These are phyloP conservation scores for Calycina herbarum DNA, from an alignment of 2,329 filamentous ascomycete genomes.

Conservation along the genomic window DNA sequence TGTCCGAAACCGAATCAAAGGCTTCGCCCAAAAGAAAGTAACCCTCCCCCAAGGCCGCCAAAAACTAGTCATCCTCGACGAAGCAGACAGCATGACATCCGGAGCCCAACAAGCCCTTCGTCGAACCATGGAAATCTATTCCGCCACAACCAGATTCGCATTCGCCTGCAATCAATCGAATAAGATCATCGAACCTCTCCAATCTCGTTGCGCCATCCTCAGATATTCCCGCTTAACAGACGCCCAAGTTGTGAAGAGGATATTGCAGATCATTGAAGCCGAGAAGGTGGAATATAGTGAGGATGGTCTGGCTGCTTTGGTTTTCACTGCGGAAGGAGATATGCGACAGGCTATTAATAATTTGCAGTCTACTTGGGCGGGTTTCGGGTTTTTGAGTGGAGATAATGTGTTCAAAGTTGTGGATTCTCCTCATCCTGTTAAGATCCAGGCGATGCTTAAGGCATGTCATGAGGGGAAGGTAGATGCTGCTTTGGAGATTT, in stretches of 20 bases:
- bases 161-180: constrained; percentile 99
- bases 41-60: constrained; percentile 87
- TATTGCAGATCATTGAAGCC: constrained; percentile 89
- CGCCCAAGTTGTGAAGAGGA: constrained; percentile 83
- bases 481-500: constrained; percentile 78
- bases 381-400: constrained; percentile 94
- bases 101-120: constrained; percentile 94
- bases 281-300: constrained; percentile 90
- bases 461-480: constrained; percentile 91
- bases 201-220: constrained; percentile 93
- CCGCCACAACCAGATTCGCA: constrained; percentile 91
- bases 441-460: constrained; percentile 98
- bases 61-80: constrained; percentile 96
- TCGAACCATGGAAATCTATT: constrained; percentile 98
- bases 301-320: constrained; percentile 90
- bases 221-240: constrained; percentile 92
- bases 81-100: constrained; percentile 97
- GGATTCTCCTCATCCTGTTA: constrained; percentile 94
- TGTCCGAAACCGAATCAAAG: constrained; percentile 95
- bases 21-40: constrained; percentile 98
- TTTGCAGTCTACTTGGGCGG: constrained; percentile 86
- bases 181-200: constrained; percentile 99
- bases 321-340: constrained; percentile 96
- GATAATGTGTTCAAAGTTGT: constrained; percentile 99
- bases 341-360: constrained; percentile 99